Base-by-base conservation (phyloP, 352 stramenopile species). In the Phytophthora idaei region DNA sequence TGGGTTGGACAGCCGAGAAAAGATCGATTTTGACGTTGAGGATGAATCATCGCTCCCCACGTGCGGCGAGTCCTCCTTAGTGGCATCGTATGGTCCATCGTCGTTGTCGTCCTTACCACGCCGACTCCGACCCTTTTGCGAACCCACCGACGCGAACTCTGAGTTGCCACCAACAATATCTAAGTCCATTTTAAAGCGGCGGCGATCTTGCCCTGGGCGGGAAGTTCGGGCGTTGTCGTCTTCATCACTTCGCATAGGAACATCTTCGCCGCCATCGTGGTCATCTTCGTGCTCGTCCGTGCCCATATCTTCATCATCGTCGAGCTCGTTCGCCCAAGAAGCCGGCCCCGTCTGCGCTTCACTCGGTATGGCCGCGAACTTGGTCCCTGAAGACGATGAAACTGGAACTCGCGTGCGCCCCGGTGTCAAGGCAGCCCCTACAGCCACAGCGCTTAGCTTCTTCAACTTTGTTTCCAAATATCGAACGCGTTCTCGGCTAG, bases 1-100 rank as follows among this genome's bases (percentile, higher is more conserved):
- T 44, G 89, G 89, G 39, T 96, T 95, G 0, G 89, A 90, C 5
- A 96, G 75, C n/a, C 89, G 79, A 12, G 85, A 90, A 50, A 96
- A 96, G 34, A 96, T 96, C 0, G 83, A 92, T 11, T 76, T 72
- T 5, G 72, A 73, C 9, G 73, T 76, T 0, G 83, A 79, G 0
- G 76, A 81, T 21, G 82, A 89, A 48, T 92, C 87, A 34, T 92
- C 86, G 47, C 84, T 93, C 2, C 77, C 76, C 27, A 88, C 61
- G 4, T 79, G 85, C 2, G 80, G 78, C 10, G 81, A 83, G 17
- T 88, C 80, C 12, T 78, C 76, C 25, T 64, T 75, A n/a, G 61
- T 71, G 8, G 17, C 65, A 44, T 74, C 66, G 29, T 69, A 67
- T 6, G 45, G 53, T 36, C 79, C 71, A 51, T 87, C 77, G 5